phyloP scores from a whole-genome alignment of 495 filamentous ascomycete genomes.

The Hyaloscypha finlandica region DNA sequence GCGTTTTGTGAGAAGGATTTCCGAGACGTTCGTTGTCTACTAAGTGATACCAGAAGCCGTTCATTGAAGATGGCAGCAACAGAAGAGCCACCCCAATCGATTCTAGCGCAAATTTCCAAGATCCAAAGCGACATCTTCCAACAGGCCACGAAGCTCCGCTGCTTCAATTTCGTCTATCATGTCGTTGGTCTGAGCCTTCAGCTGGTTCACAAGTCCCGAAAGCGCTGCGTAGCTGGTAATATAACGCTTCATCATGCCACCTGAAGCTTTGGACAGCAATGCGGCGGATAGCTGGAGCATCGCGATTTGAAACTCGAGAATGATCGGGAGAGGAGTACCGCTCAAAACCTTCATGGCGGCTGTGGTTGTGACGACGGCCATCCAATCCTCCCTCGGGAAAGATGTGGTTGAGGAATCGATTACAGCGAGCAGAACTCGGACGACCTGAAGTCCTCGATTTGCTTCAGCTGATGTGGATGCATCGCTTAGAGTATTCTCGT shows the following conservation, averaged over 20 bases:
- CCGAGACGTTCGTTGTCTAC: no score
- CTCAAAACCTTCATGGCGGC: slow-evolving; percentile 40
- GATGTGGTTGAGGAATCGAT: slow-evolving; percentile 41
- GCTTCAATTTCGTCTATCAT: slow-evolving; percentile 28
- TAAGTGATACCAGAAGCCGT: no score
- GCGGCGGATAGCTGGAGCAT: slow-evolving; percentile 52
- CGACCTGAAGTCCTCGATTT: slow-evolving; percentile 50
- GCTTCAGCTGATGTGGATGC: slow-evolving; percentile 35
- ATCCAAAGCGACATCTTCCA: slow-evolving; percentile 32
- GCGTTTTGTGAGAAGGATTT: no score
- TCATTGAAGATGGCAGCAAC: no score
- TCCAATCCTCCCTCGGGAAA: slow-evolving; percentile 48
- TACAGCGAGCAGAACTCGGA: slow-evolving; percentile 50
- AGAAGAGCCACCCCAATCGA: not conserved
- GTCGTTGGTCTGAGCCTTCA: slow-evolving; percentile 28
- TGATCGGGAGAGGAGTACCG: slow-evolving; percentile 20
- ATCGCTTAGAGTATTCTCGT: not conserved
- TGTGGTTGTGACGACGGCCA: slow-evolving; percentile 43
- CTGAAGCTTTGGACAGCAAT: slow-evolving; percentile 47
- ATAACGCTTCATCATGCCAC: slow-evolving; percentile 46
- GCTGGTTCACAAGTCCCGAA: slow-evolving; percentile 40
- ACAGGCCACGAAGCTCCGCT: slow-evolving; percentile 30
- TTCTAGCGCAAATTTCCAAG: slow-evolving; percentile 24
- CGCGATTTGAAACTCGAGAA: slow-evolving; percentile 50
- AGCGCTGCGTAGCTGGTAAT: slow-evolving; percentile 43